Evolutionary conservation across 768 basidiomycete genomes (phyloP), one percentile per base, ranked within the genome.

Genomic region (Nidularia sp.): DNA sequence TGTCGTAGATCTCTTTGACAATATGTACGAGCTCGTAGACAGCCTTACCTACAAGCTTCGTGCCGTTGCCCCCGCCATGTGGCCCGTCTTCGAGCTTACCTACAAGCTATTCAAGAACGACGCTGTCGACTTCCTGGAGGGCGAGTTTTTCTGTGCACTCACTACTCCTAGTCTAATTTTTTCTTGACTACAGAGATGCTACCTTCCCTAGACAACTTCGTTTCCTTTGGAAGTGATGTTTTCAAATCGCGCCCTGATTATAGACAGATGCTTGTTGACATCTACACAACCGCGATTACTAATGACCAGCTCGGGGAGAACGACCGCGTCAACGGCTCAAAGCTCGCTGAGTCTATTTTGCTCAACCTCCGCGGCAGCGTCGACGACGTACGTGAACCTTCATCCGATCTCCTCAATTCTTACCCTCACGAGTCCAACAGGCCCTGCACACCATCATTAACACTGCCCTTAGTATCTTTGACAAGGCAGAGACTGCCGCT

Each of bases 71-170:
- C 84, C 88, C 0, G 80, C 76, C 58, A 86, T 95, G 86, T 95
- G 93, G 93, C 85, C 82, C 7, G 76, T 95, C 34, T 90, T 91
- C 55, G 90, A 93, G 69, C 67, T 84, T 56, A 93, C 88, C 0
- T 93, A 92, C 68, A 76, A 77, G 47, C 70, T 90, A 15, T 91
- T 95, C 83, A 92, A 91, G 67, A 74, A 78, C 12, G 88, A 90
- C 33, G 91, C 90, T 12, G 71, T 88, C 36, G 91, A 93, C 68
- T 95, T 91, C 75, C 75, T 95, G 50, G 90, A 93, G 58, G 92
- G 92, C 87, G 48, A 50, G 77, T 67, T 2, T 45, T 34, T 52
- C 34, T 36, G 41, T 45, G 35, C 49, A 10, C 51, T 51, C 48
- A 33, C 3, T 35, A 12, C 15, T 13, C 18, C 2, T 43, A 18